Evolutionary conservation across 139 green algal genomes (phyloP).

Genomic region (Closterium sp.): DNA sequence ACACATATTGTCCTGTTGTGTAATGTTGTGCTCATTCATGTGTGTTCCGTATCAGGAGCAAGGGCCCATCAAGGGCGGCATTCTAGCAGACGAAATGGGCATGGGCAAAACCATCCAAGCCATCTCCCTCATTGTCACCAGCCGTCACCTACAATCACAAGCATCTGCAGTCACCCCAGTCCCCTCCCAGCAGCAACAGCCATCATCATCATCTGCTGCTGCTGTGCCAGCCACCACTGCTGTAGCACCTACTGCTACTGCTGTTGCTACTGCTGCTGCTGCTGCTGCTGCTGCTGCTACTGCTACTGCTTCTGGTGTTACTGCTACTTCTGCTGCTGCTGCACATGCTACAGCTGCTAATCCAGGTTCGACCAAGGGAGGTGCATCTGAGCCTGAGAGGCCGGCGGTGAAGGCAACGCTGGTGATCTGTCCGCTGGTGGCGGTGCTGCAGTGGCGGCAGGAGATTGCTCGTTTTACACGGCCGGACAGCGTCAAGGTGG

Average conservation of each 20-base stretch:
- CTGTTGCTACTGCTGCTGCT: neutral
- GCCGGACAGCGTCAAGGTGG: conserved; percentile 52
- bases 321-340: neutral
- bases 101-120: conserved; percentile 80
- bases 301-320: neutral
- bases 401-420: conserved; percentile 70
- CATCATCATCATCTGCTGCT: neutral
- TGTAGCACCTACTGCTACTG: neutral
- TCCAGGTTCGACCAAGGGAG: conserved; percentile 40
- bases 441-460: conserved; percentile 80
- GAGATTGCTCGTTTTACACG: conserved; percentile 84
- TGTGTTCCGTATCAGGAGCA: neutral
- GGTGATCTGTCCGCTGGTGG: conserved; percentile 88
- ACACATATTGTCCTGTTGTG: neutral
- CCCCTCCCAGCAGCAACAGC: neutral
- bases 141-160: conserved; percentile 50
- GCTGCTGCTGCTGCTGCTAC: neutral
- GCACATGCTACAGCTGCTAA: neutral
- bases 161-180: neutral
- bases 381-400: neutral
- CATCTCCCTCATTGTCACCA: conserved; percentile 77
- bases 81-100: conserved; percentile 91
- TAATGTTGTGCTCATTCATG: too few relatives aligned
- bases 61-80: conserved; percentile 64
- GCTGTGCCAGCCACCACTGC: neutral